A percentile compares a stretch with the other conserved stretches of the same genome.
Conservation (phyloP, 805 yeast genomes). For the Candida alai region DNA sequence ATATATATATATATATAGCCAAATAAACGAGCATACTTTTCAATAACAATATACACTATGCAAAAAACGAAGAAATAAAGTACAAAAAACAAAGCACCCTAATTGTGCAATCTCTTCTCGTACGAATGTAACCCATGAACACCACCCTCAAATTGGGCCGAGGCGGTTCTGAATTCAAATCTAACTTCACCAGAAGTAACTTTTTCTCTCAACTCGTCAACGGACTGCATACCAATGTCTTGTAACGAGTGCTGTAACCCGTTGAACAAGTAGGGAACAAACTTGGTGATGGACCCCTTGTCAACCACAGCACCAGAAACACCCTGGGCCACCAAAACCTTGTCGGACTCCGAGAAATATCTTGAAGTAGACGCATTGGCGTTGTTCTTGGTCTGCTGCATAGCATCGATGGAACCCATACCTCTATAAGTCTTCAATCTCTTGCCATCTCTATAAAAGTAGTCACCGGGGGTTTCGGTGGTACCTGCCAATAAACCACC, state of each 20-base stretch:
- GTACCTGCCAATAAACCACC: constrained; percentile 99
- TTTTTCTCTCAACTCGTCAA: constrained; percentile 56
- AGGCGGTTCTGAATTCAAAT: constrained; percentile 96
- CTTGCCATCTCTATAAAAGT: constrained; percentile 96
- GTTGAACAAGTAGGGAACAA: constrained; percentile 87
- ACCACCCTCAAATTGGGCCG: constrained; percentile 99
- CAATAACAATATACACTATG: neutral
- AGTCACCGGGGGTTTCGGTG: constrained; percentile 96
- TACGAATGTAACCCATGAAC: constrained; percentile 93
- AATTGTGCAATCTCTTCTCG: constrained; percentile 95
- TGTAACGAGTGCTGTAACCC: constrained; percentile 99
- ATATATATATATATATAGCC: too few relatives aligned
- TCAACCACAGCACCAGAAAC: constrained; percentile 96
- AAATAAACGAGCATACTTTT: neutral
- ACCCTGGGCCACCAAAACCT: constrained; percentile 98
- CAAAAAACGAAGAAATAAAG: neutral
- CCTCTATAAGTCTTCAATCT: constrained; percentile 97
- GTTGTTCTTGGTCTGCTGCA: constrained; percentile 82
- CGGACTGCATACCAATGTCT: constrained; percentile 85
- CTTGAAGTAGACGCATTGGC: constrained; percentile 98
- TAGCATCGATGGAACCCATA: constrained; percentile 99
- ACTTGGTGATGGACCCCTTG: constrained; percentile 92
- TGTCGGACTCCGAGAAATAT: constrained; percentile 94
- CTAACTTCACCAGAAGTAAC: constrained; percentile 72
- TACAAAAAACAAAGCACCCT: constrained; percentile 15